Percentiles rank a stretch among this genome's conserved stretches.
Conservation (phyloP, 345 rosid genomes). For the Gynandropsis gynandra region DNA sequence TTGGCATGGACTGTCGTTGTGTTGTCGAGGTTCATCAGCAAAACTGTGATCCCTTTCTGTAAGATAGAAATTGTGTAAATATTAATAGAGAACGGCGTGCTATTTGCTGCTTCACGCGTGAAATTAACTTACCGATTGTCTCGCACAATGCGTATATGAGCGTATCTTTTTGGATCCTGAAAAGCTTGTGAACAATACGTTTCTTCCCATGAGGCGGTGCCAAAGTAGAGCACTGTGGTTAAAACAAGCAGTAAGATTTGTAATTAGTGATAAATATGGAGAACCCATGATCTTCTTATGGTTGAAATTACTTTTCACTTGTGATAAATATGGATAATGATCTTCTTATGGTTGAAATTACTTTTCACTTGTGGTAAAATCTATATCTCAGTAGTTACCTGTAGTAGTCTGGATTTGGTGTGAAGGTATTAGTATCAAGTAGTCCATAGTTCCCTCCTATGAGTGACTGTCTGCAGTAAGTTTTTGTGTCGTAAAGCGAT, state of each 20-base stretch:
- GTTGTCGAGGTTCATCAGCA: constrained; percentile 69
- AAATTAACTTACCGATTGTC: constrained; percentile 44
- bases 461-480: constrained; percentile 85
- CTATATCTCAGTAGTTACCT: constrained; percentile 38
- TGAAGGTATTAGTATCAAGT: constrained; percentile 62
- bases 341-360: not conserved
- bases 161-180: constrained; percentile 61
- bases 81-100: not conserved
- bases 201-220: constrained; percentile 81
- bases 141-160: constrained; percentile 76
- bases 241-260: constrained; percentile 10
- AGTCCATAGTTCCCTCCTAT: constrained; percentile 90
- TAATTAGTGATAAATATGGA: not conserved
- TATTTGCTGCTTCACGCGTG: not conserved
- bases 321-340: not conserved
- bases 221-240: constrained; percentile 81
- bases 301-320: not conserved
- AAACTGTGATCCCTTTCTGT: constrained; percentile 70
- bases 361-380: not conserved
- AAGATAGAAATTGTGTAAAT: constrained; percentile 8
- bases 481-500: constrained; percentile 56
- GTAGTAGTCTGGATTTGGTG: constrained; percentile 94
- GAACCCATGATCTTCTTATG: not conserved
- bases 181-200: constrained; percentile 54
- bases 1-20: constrained; percentile 42